Base-by-base conservation (phyloP, 2,329 filamentous ascomycete species). In the Chrysoporthe puriensis region DNA sequence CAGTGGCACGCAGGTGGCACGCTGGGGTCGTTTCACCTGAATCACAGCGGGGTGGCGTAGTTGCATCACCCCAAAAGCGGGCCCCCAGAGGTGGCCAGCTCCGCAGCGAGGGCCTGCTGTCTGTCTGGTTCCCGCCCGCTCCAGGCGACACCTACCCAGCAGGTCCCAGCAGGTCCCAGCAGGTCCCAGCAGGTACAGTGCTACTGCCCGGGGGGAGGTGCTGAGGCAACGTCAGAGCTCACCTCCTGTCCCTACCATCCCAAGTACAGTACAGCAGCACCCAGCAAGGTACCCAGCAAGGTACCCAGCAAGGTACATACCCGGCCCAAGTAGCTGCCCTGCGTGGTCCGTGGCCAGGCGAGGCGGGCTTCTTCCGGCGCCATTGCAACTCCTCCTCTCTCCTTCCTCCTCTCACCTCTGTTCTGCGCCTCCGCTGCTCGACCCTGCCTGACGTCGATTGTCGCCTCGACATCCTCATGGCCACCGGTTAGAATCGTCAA, bases 391-490 rank as follows among this genome's bases (percentile, higher is more conserved):
- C 21, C 16, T 16, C 21, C 16, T 48, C 43, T 46, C 26, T 34
- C 58, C 42, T 44, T 63, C 52, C n/a, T 32, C 40, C 32, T 60
- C 43, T 43, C 50, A 32, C 14, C 52, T 62, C 50, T 68, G 66
- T 66, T 58, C 61, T 59, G 26, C 42, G 36, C 62, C 34, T 52
- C 66, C 60, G 50, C 44, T 44, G 54, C 26, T 56, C 57, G 32
- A 54, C 44, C 59, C 48, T 68, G n/a, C 56, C 63, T 43, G 42
- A 48, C 44, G 40, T 58, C 62, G 34, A 60, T 42, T 52, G 32
- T 63, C 57, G 48, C 61, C 66, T 64, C 69, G 60, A 63, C 62
- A 50, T 43, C 48, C 60, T 62, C 56, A 59, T 61, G 59, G 40
- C 44, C 64, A 50, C 62, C 63, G 44, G 42, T 58, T 60, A 62